Evolutionary conservation across 192 early-diverging fungal genomes (phyloP).

Genomic region (Blastocladiella britannica): DNA sequence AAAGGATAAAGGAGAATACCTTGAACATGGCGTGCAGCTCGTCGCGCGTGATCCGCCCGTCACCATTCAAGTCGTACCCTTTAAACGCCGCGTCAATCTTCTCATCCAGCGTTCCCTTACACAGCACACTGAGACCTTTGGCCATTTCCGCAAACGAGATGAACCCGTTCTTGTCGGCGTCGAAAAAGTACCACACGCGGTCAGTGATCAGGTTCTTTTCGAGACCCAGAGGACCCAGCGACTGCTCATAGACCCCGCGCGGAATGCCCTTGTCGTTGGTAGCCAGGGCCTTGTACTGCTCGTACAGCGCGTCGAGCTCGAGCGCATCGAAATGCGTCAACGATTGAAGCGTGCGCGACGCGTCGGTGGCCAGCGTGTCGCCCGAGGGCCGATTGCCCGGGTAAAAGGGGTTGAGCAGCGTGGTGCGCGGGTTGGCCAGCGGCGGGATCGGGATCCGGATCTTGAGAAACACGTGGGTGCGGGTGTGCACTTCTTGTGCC

Average conservation of each 20-base stretch:
- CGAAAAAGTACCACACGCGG: conserved; percentile 76
- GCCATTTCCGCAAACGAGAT: conserved; percentile 72
- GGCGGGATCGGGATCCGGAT: conserved; percentile 79
- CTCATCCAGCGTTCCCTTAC: conserved; percentile 74
- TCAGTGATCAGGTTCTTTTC: conserved; percentile 67
- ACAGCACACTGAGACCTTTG: conserved; percentile 54
- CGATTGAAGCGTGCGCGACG: conserved; percentile 22
- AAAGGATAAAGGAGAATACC: no score
- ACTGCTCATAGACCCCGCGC: conserved; percentile 55
- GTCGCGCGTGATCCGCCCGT: conserved; percentile 59
- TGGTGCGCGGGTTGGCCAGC: conserved; percentile 53
- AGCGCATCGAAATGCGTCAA: conserved; percentile 59
- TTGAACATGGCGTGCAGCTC: conserved; percentile 80
- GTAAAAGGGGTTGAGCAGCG: conserved; percentile 55
- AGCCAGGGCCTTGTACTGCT: conserved; percentile 64
- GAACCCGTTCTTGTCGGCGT: conserved; percentile 52
- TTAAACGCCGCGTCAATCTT: conserved; percentile 76
- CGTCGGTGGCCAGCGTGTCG: conserved; percentile 11
- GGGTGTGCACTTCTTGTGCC: conserved; percentile 46
- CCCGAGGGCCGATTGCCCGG: conserved; percentile 29
- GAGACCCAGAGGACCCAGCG: conserved; percentile 64
- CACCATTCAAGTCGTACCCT: conserved; percentile 77
- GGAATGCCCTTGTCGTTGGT: conserved; percentile 56
- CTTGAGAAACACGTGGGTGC: conserved; percentile 74
- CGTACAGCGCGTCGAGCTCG: conserved; percentile 71